phyloP scores from a whole-genome alignment of 176 grass and related monocot genomes.

The Secale cereale region DNA sequence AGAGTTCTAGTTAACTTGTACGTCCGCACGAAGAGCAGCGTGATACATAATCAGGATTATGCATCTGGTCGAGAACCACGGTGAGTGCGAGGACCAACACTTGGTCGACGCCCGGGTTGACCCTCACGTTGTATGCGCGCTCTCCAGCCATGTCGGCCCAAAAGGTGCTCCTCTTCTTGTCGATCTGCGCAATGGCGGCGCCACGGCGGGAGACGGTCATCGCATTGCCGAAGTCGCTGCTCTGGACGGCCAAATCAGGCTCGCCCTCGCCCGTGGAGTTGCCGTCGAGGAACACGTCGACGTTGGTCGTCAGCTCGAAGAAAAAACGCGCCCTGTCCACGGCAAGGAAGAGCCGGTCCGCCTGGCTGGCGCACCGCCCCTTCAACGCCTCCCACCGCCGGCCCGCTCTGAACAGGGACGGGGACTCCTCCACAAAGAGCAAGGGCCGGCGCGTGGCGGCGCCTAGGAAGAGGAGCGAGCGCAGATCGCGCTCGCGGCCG shows the following conservation, averaged over 20 bases:
- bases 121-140: conserved; percentile 29
- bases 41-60: background rate
- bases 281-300: conserved; percentile 39
- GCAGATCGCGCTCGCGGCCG: conserved; percentile 11
- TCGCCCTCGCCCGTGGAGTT: conserved; percentile 7
- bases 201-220: conserved; percentile 22
- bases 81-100: conserved; percentile 52
- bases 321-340: conserved; percentile 31
- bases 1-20: background rate
- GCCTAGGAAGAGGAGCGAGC: conserved; percentile 44
- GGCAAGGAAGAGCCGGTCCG: conserved; percentile 38
- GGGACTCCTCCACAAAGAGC: conserved; percentile 38
- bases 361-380: conserved; percentile 29
- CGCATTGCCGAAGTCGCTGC: conserved; percentile 26
- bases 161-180: background rate
- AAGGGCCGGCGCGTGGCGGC: conserved; percentile 8
- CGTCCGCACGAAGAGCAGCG: background rate
- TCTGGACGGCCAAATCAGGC: conserved; percentile 48
- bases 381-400: conserved; percentile 40
- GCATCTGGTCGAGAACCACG: conserved; percentile 51
- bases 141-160: conserved; percentile 22
- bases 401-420: background rate
- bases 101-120: conserved; percentile 41
- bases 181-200: conserved; percentile 30
- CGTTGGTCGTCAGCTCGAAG: conserved; percentile 17